Percentiles rank a stretch among this genome's conserved stretches.
Conservation (phyloP, 192 early-diverging fungal genomes). For the Backusella sp. region DNA sequence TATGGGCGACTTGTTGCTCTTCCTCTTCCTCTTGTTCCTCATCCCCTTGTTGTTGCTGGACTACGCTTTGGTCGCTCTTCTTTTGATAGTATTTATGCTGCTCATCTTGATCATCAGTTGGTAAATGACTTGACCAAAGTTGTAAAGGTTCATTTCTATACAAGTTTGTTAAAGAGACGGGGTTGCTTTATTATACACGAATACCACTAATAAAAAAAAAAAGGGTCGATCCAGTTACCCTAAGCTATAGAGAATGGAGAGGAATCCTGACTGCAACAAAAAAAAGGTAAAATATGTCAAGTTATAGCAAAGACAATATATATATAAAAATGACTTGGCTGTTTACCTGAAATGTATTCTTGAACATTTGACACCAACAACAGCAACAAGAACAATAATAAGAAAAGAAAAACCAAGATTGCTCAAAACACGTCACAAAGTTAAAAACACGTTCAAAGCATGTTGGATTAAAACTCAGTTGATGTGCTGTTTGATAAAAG, state of each 20-base stretch:
- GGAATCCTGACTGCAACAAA: constrained; percentile 71
- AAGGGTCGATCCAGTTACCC: constrained; percentile 52
- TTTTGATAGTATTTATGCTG: not conserved
- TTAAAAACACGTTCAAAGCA: not conserved
- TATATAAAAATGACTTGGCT: not conserved
- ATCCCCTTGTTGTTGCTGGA: not conserved
- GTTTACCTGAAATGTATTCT: constrained; percentile 76
- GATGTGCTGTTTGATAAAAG: too few relatives aligned
- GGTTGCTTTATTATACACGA: constrained; percentile 13
- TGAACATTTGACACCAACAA: constrained; percentile 56
- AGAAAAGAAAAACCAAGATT: not conserved
- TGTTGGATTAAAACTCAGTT: not conserved
- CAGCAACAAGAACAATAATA: not conserved
- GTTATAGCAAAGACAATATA: not conserved
- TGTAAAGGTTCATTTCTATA: constrained; percentile 63
- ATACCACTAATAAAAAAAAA: not conserved
- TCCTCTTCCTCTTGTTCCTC: not conserved
- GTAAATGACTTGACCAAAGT: constrained; percentile 69
- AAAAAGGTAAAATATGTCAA: not conserved
- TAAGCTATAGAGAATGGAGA: constrained; percentile 87
- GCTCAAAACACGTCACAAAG: not conserved
- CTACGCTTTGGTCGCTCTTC: not conserved
- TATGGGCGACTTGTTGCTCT: constrained; percentile 49
- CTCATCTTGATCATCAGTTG: constrained; percentile 20
- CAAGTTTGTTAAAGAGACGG: not conserved